Percentiles rank a stretch among this genome's conserved stretches.
Conservation (phyloP, 202 grass and related monocot species). For the Hordeum pubiflorum region DNA sequence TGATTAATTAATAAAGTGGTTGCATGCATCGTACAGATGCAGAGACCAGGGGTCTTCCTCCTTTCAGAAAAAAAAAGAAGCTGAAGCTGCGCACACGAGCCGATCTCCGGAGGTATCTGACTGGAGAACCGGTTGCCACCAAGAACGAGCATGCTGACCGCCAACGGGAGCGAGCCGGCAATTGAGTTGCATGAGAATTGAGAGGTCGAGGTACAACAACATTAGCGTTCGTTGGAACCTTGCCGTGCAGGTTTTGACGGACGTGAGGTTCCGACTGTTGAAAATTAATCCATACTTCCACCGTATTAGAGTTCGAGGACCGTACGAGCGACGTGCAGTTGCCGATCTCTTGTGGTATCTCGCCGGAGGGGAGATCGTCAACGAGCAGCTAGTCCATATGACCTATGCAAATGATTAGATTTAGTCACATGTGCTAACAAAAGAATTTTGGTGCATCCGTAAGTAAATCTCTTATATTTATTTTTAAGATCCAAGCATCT, state of each 20-base stretch:
- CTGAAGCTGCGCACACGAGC: slow-evolving; percentile 46
- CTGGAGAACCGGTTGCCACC: slow-evolving; percentile 49
- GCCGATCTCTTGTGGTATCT: slow-evolving; percentile 63
- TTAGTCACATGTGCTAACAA: not conserved
- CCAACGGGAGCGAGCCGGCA: slow-evolving; percentile 31
- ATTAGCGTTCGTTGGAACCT: slow-evolving; percentile 48
- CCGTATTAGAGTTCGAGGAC: slow-evolving; percentile 9
- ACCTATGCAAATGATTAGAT: not conserved
- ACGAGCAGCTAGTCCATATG: slow-evolving; percentile 31
- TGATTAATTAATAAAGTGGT: too few relatives aligned
- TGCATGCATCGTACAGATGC: too few relatives aligned
- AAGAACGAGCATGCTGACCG: slow-evolving; percentile 49
- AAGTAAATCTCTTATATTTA: not conserved
- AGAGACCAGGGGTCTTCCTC: too few relatives aligned
- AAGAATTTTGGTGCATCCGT: not conserved
- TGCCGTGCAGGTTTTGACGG: slow-evolving; percentile 69
- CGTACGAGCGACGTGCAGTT: slow-evolving; percentile 61
- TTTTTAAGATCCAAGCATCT: not conserved
- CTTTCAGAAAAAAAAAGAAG: too few relatives aligned
- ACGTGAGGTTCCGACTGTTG: slow-evolving; percentile 68
- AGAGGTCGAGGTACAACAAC: slow-evolving; percentile 56
- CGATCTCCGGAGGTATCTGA: too few relatives aligned
- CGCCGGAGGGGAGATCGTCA: slow-evolving; percentile 52
- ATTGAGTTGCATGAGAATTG: slow-evolving; percentile 59
- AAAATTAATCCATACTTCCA: too few relatives aligned